Conservation (phyloP, 345 rosid genomes). For the Arabidopsis suecica region DNA sequence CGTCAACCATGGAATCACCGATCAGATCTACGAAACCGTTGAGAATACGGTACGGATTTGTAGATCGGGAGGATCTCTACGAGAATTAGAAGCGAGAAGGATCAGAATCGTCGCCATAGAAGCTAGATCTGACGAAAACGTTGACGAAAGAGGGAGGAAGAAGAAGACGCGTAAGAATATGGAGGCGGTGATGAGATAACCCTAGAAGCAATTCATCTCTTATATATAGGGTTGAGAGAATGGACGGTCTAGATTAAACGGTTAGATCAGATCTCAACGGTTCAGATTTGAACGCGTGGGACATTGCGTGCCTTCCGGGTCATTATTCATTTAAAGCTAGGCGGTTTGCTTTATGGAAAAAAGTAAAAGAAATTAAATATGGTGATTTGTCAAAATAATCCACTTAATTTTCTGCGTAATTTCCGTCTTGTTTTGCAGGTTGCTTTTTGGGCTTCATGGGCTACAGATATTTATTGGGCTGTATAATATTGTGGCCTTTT, state of each 20-base stretch:
- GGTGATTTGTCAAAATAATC: not conserved
- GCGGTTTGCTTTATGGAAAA: slow-evolving; percentile 4
- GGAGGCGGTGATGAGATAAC: not conserved
- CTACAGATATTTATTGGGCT: not conserved
- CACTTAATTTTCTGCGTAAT: too few relatives aligned
- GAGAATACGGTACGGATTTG: not conserved
- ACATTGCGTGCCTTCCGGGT: slow-evolving; percentile 31
- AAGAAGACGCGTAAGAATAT: too few relatives aligned
- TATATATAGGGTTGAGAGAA: slow-evolving; percentile 32
- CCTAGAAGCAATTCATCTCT: rapidly evolving
- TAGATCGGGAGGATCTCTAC: slow-evolving; percentile 33
- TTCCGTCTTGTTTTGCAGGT: too few relatives aligned
- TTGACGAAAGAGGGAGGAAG: not conserved
- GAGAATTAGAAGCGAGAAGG: too few relatives aligned
- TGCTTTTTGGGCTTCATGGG: too few relatives aligned
- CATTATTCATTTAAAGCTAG: slow-evolving; percentile 27
- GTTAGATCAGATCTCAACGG: slow-evolving; percentile 33
- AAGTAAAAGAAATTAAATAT: too few relatives aligned
- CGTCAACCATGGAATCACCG: not conserved
- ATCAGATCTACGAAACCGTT: not conserved
- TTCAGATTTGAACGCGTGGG: slow-evolving; percentile 33
- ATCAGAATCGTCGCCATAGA: not conserved
- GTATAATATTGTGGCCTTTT: not conserved
- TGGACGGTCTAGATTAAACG: slow-evolving; percentile 46
- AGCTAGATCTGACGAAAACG: slow-evolving; percentile 30